Base-by-base conservation (phyloP, 441 rosid species). In the Brassica hybrid region DNA sequence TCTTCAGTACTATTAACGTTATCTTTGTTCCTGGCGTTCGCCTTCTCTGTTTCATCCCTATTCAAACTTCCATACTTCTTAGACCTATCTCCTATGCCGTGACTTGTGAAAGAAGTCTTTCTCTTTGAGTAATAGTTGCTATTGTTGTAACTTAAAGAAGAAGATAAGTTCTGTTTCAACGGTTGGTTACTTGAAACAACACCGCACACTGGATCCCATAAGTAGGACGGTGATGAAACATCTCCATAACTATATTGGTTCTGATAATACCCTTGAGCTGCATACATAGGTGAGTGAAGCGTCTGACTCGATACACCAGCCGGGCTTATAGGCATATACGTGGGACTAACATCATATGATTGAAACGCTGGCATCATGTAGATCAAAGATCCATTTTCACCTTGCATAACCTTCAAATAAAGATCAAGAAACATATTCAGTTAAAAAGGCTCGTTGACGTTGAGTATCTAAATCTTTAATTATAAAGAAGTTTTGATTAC, bases 341-440 rank as follows among this genome's bases (percentile, higher is more conserved):
- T 71, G 11, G 62, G 36, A 45, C 78, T 81, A 63, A 76, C 43
- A 80, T 76, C 80, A 71, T 80, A 83, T 38, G 85, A 69, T 74
- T 81, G 86, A 78, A 65, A 77, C 67, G 86, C 90, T 59, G 86
- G 88, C 66, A 80, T 71, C 75, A 82, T 12, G 58, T 84, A 86
- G 32, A 84, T 75, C 63, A 85, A 71, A 64, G 86, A 83, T 38
- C 89, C 91, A 81, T 87, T 80, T 50, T 85, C 87, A 9, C 86
- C 81, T 78, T 84, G 84, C 41, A 81, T 65, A 25, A 80, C 89
- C 89, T 87, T 64, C 5, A 43, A 60, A 69, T 70, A 21, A 62
- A 54, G n/a, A 19, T 63, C 50, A 71, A 21, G 23, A 38, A 67
- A 79, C 65, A 17, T 2, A 21, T 21, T 69, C 1, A 16, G 6